Base-by-base conservation (phyloP, 345 rosid genomes). In the Hypericum androsaemum region DNA sequence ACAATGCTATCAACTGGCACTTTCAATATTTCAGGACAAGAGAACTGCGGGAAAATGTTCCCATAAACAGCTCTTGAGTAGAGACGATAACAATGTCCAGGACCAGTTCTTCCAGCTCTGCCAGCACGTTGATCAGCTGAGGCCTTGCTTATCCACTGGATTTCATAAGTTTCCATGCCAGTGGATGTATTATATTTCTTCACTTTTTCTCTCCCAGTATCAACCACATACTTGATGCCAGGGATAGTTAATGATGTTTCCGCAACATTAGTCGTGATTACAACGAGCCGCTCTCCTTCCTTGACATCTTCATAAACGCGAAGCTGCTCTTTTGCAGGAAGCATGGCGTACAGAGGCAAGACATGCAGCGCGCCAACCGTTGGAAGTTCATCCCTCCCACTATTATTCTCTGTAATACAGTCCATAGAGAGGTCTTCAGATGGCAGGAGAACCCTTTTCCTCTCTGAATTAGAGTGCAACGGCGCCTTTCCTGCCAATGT, bases 191-290 rank as follows among this genome's bases (percentile, higher is more conserved):
- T 80, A 62, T 79, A 90, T 15, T 63, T 77, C 77, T 90, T 90
- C 59, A 75, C 86, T 70, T 87, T 90, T 64, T 77, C 95, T 58
- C 87, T 80, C 58, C 98, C 98, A 0, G 98, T 84, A 63, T 90
- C 98, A 62, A 90, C 88, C 53, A 90, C 96, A 69, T 90, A 90
- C 71, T 81, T 90, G 65, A 90, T 84, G 35, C 92, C 92, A 0
- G 96, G 98, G 57, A 87, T 90, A 3, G 98, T 89, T 47, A 89
- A 71, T 40, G 97, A 89, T 37, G 97, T 89, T 75, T 89, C 97
- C 0, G 96, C 96, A 53, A 86, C 97, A 77, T 89, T 89, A n/a
- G 97, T 89, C 5, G 97, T 88, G 58, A 86, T 75, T 44, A 89
- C 85, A 59, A 89, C 90, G 42, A 89, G 86, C 54, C 84, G 71